Evolutionary conservation across 2,329 filamentous ascomycete genomes (phyloP).

Genomic region (Colletotrichum godetiae): DNA sequence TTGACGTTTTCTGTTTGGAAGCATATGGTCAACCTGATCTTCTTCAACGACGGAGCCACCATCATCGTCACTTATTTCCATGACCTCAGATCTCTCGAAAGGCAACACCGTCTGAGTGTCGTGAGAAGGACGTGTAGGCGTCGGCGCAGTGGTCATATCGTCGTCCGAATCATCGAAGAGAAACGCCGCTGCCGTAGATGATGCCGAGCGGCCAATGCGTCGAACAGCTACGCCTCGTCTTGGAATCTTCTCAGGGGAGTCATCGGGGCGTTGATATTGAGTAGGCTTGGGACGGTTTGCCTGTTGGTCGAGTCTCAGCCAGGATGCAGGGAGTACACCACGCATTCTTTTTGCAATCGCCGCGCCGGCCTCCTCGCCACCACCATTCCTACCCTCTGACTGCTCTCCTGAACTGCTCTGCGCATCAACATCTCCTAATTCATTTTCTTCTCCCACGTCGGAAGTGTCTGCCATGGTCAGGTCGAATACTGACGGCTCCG

Average conservation of each 20-base stretch:
- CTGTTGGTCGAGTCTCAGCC: constrained; percentile 69
- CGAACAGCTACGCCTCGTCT: constrained; percentile 63
- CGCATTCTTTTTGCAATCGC: constrained; percentile 60
- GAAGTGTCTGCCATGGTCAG: constrained; percentile 31
- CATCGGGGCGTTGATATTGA: constrained; percentile 43
- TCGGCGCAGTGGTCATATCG: constrained; percentile 38
- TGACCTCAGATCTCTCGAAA: not conserved
- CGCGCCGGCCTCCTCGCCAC: constrained; percentile 52
- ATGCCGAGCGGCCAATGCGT: constrained; percentile 45
- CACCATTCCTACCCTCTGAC: constrained; percentile 38
- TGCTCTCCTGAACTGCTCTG: constrained; percentile 22
- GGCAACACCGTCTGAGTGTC: not conserved
- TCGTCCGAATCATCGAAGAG: constrained; percentile 61
- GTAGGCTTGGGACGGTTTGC: constrained; percentile 41
- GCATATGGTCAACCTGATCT: constrained; percentile 63
- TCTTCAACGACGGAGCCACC: constrained; percentile 61
- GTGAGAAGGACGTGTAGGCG: not conserved
- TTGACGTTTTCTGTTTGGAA: constrained; percentile 54
- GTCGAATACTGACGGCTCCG: constrained; percentile 12
- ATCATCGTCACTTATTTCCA: constrained; percentile 42
- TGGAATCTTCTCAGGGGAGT: constrained; percentile 51
- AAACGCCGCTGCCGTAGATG: constrained; percentile 2
- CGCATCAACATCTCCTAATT: not conserved
- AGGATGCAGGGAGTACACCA: constrained; percentile 75
- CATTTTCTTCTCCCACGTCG: constrained; percentile 31